Evolutionary conservation across 1,284 basidiomycete species (phyloP), one percentile per base, ranked within the genome.

Genomic region (Irpex rosettiformis): DNA sequence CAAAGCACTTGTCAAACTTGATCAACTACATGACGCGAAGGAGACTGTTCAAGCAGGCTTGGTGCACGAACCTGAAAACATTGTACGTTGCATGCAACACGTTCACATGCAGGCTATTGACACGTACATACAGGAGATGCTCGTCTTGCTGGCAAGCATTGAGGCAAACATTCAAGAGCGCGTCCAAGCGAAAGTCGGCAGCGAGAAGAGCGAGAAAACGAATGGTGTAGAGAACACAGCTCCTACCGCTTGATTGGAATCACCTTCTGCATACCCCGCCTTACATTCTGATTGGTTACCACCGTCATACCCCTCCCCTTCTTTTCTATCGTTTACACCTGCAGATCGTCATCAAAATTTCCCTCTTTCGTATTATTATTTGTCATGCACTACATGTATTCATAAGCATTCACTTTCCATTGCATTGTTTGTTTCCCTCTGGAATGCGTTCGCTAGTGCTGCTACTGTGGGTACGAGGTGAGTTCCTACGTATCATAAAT

Each of bases 51-150:
- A 86, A 62, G 79, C 95, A 11, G 96, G 96, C 0, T 72, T 98
- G 62, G 88, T 93, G 62, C 98, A 92, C 67, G 96, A 98, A 68
- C 94, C 94, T 2, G 84, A 84, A 48, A 97, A 94, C 66, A 71
- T 76, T 60, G 93, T 93, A 65, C 54, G 84, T 70, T 57, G 43
- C 13, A 24, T 10, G 13, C 2, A 3, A 29, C 16, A 42, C 29
- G 1, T 42, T 33, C 3, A 16, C 3, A 29, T 11, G 18, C 30
- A 7, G 3, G 4, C n/a, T 18, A 10, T 22, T n/a, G 22, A 33
- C 29, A n/a, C 37, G 8, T 37, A n/a, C 24, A n/a, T 25, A 33
- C 24, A 58, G 57, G 57, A 58, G 49, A 49, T 58, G 53, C 42
- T 49, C 22, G 10, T 18, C 5, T 10, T 58, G 53, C 57, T 58